A percentile compares a stretch with the other conserved stretches of the same genome.
Conservation (phyloP, 306 rosid species). For the Pachyrhizus erosus region DNA sequence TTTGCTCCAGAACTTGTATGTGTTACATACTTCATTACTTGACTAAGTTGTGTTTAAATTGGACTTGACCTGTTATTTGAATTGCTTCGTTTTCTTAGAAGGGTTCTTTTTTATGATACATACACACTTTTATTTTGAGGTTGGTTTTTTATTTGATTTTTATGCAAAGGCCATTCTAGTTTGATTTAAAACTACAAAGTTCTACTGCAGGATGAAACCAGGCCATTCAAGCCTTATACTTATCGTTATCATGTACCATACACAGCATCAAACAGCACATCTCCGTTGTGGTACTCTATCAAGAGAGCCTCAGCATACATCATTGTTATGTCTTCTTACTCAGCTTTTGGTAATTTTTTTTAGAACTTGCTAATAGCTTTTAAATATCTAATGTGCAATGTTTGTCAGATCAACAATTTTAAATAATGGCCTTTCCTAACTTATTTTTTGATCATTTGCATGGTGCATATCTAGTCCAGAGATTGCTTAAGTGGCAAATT, state of each 20-base stretch:
- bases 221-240: constrained; percentile 68
- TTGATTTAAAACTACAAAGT: background rate
- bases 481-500: too few relatives aligned
- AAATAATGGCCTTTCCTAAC: background rate
- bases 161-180: background rate
- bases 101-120: background rate
- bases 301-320: constrained; percentile 81
- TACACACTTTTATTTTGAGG: background rate
- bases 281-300: constrained; percentile 53
- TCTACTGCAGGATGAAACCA: constrained; percentile 53
- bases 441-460: constrained; percentile 21
- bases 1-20: constrained; percentile 60
- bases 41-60: background rate
- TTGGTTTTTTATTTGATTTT: background rate
- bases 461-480: background rate
- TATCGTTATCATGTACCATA: constrained; percentile 52
- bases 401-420: background rate
- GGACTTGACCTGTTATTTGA: background rate
- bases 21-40: background rate
- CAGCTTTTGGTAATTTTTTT: constrained; percentile 66
- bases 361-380: background rate
- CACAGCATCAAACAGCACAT: constrained; percentile 46
- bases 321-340: constrained; percentile 73
- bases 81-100: constrained; percentile 9
- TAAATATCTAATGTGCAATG: background rate